Conservation (phyloP, 331 rosid species). For the Acacia pycnantha region DNA sequence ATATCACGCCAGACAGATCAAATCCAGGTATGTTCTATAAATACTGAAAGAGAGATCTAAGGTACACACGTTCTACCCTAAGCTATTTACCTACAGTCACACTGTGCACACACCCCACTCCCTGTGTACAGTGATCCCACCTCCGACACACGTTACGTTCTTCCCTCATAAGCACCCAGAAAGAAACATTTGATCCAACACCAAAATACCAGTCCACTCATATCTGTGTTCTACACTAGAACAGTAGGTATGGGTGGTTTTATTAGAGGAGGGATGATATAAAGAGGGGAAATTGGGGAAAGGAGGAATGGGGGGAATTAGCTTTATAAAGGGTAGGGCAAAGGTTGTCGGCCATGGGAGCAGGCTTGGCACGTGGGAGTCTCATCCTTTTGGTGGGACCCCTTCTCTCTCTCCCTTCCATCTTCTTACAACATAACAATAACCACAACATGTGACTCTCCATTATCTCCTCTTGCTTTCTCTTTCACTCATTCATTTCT, state of each 20-base stretch:
- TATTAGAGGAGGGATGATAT: not conserved
- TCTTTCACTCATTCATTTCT: not conserved
- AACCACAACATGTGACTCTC: not conserved
- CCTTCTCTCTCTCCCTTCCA: not conserved
- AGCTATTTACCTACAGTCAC: no score
- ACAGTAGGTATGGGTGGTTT: not conserved
- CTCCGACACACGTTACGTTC: no score
- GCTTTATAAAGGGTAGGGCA: slow-evolving; percentile 9
- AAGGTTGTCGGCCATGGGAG: slow-evolving; percentile 2
- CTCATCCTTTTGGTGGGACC: not conserved
- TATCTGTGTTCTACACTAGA: no score
- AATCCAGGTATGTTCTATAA: no score
- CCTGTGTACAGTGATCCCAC: no score
- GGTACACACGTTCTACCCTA: no score
- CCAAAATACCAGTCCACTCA: no score
- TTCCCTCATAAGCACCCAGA: no score
- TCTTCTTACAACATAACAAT: not conserved
- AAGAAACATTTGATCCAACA: no score
- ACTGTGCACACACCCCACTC: no score
- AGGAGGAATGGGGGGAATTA: not conserved
- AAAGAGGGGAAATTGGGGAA: not conserved
- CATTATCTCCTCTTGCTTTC: not conserved
- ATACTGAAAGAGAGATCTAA: no score
- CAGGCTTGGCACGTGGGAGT: not conserved
- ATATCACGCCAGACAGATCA: no score